Base-by-base conservation (phyloP, 1,284 basidiomycete species). In the Cystobasidium slooffiae region DNA sequence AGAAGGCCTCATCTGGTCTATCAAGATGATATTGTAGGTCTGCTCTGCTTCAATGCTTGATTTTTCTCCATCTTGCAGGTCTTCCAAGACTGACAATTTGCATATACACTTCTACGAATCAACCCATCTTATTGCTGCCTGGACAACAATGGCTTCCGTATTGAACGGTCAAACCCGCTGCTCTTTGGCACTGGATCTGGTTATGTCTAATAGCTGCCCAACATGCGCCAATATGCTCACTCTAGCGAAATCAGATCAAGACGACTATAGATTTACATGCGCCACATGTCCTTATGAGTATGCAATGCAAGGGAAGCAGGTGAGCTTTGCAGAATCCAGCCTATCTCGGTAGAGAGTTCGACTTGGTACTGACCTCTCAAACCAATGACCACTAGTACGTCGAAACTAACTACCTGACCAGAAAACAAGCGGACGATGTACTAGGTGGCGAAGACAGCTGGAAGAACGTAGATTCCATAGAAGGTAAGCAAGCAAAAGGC, bases 231-330 rank as follows among this genome's bases (percentile, higher is more conserved):
- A 98, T 82, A 86, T 94, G 74, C 88, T 98, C 18, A 88, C 93
- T 67, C 91, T 97, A 66, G 77, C 80, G 43, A 39, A 56, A 22
- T 52, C 52, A 14, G 20, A 61, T 16, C 24, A 20, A 74, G 56
- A 20, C 20, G 24, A 24, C 46, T 10, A 84, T 87, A 41, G 61
- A 46, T 6, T 89, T 89, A 78, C 66, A 20, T 98, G 94, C 81
- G 91, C 92, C 79, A 92, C 92, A 2, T 98, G 95, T 81, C 91
- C 96, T 1, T 98, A 97, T 82, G 93, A 97, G 79, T 95, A 95
- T 81, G 92, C 93, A 1, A 94, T 97, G 78, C 80, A 92, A 93
- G 84, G 92, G 91, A 52, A 80, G 83, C 55, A 78, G 74, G 44
- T 78, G 78, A 6, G 76, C 76, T n/a, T n/a, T n/a, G 51, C 76